phyloP scores from a whole-genome alignment of 129 eudicot species.

The Centaurea solstitialis region DNA sequence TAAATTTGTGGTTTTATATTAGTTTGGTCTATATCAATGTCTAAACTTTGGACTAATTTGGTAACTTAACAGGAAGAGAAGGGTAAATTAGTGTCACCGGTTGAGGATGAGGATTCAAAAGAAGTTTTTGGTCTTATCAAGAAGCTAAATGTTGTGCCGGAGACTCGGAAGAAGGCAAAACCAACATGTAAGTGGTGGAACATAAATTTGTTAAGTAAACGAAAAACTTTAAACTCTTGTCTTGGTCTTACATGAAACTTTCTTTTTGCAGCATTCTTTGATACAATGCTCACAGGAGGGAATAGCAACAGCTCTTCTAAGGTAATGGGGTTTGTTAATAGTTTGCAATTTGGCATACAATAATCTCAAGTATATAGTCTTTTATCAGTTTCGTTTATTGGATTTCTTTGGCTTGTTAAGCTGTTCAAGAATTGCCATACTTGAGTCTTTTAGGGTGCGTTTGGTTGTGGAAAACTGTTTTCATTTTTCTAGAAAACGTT shows the following conservation, averaged over 20 bases:
- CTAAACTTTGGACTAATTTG: slow-evolving; percentile 2
- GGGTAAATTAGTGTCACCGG: slow-evolving; percentile 48
- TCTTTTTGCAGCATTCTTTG: slow-evolving; percentile 65
- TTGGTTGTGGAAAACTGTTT: no score
- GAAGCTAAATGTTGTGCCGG: slow-evolving; percentile 61
- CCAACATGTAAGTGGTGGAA: slow-evolving; percentile 51
- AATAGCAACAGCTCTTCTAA: slow-evolving; percentile 57
- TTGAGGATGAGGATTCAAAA: slow-evolving; percentile 68
- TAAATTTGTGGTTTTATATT: not conserved
- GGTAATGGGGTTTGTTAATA: not conserved
- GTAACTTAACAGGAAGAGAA: slow-evolving; percentile 50
- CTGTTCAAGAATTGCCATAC: no score
- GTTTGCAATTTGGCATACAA: not conserved
- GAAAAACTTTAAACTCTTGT: not conserved
- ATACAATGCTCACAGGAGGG: slow-evolving; percentile 68
- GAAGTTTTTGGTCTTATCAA: slow-evolving; percentile 83
- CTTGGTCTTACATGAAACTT: not conserved
- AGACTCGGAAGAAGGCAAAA: slow-evolving; percentile 57
- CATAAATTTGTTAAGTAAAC: not conserved
- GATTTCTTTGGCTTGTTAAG: no score
- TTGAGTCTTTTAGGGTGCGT: no score
- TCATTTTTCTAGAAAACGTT: no score
- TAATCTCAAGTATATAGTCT: not conserved
- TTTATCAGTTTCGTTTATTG: not conserved
- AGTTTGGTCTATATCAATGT: not conserved